Base-by-base conservation (phyloP, 1,284 basidiomycete genomes). In the Taiwanofungus camphoratus region DNA sequence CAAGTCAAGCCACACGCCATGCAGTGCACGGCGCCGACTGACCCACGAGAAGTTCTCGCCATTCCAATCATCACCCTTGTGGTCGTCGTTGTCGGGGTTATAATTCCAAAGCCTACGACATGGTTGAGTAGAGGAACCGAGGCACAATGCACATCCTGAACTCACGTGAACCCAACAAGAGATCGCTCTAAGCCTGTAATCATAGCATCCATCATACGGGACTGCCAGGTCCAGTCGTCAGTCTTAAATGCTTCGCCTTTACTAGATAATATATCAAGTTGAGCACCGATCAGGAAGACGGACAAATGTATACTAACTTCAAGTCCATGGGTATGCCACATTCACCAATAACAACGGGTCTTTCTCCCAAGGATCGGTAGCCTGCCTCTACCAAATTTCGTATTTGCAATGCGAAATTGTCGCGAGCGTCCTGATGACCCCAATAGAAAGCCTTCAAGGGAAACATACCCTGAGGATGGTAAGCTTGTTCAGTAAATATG, bases 1-100 rank as follows among this genome's bases (percentile, higher is more conserved):
- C 54, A 70, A 64, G 51, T 72, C 69, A 19, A 80, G 63, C 34
- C 76, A 59, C 0, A 71, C 73, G 1, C 68, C 55, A 1, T 76
- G 74, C 9, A 77, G 62, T 0, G 76, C 76, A 6, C 82, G 76
- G 36, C 65, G 65, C 33, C 73, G 67, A 49, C 86, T 87, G 70
- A 90, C 95, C 85, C 90, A 95, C 3, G 90, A 92, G 61, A 96
- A 95, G 65, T 92, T 93, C 64, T 98, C 94, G 35, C 86, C 89
- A 59, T 96, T 97, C 95, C 95, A 98, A 49, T 82, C 73, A 61
- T 98, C 94, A 11, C 95, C 96, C 18, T 67, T 59, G 16, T 65
- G 59, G 54, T 95, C 90, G 30, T 77, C 74, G 63, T 97, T 97
- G 41, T 76, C 70, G 0, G 93, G 89, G 58, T 97, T 97, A 64